A percentile compares a stretch with the other conserved stretches of the same genome.
These are phyloP conservation scores for Ustilago tritici DNA, from an alignment of 1,284 basidiomycete genomes.

Conservation along the genomic window DNA sequence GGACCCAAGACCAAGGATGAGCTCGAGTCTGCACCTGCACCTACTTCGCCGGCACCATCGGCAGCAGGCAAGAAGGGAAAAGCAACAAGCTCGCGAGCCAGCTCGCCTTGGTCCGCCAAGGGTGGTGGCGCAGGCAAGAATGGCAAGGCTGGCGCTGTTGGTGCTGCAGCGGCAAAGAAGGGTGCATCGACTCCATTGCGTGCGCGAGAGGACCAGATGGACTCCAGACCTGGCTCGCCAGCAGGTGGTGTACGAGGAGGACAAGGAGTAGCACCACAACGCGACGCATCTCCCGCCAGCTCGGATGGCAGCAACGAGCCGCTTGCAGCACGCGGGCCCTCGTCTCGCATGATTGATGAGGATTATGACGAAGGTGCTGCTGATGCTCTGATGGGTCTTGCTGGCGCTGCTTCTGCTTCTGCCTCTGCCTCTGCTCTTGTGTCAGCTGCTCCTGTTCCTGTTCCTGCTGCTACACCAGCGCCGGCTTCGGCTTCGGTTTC, in stretches of 20 bases:
- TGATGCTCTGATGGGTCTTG: slow-evolving; percentile 67
- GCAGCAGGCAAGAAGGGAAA: slow-evolving; percentile 48
- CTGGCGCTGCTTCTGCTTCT: slow-evolving; percentile 55
- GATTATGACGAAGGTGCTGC: slow-evolving; percentile 68
- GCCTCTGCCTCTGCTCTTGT: slow-evolving; percentile 41
- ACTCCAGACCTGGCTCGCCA: slow-evolving; percentile 32
- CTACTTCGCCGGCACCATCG: slow-evolving; percentile 46
- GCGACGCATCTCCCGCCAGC: slow-evolving; percentile 47
- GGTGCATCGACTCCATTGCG: slow-evolving; percentile 29
- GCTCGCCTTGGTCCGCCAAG: slow-evolving; percentile 50
- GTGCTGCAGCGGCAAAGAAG: slow-evolving; percentile 21
- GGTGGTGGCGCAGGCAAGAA: slow-evolving; percentile 6
- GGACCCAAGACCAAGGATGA: slow-evolving; percentile 48
- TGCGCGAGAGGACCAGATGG: slow-evolving; percentile 26
- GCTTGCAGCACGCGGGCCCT: slow-evolving; percentile 39
- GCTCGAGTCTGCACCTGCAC: slow-evolving; percentile 31
- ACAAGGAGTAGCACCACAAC: slow-evolving; percentile 25
- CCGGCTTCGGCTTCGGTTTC: slow-evolving; percentile 1
- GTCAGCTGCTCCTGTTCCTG: slow-evolving; percentile 16
- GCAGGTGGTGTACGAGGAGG: slow-evolving; percentile 19
- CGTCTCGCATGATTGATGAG: slow-evolving; percentile 61
- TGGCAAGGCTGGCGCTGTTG: slow-evolving; percentile 8
- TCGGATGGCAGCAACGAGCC: slow-evolving; percentile 60
- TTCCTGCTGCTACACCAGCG: neutral
- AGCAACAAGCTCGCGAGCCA: slow-evolving; percentile 39